Evolutionary conservation across 257 asterid species (phyloP), one percentile per base, ranked within the genome.

Genomic region (Cynanchum wilfordii): DNA sequence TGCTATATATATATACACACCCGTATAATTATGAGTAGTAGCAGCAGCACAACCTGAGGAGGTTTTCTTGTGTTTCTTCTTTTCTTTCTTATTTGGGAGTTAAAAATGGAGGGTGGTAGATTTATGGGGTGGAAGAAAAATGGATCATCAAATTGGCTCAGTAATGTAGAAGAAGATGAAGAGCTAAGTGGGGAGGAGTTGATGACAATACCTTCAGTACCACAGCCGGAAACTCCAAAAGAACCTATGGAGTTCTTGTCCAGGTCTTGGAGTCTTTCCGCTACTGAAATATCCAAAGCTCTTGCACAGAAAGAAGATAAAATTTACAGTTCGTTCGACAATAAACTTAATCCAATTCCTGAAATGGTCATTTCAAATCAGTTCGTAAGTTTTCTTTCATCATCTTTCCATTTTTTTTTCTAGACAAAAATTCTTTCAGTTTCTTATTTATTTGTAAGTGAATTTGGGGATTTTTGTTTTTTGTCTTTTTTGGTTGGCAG

Each of bases 161-260:
- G 75, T 60, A 84, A 77, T 73, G 75, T 68, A 19, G 86, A 82
- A 10, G 97, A 77, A 33, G 83, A 78, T 45, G 76, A 77, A 30
- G 87, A 85, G 58, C 29, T 57, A 56, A 76, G 73, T 45, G 78
- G 66, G 64, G 81, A 73, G 42, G 17, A 33, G 38, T 33, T 33
- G 3, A 5, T 74, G 10, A 30, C 36, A 12, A 51, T 91, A 13
- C 85, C 93, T 5, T 84, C 83, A 36, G 80, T 91, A 10, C 90
- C 90, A 77, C 93, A 89, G 71, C 98, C 96, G 60, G 86, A 90
- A 49, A 92, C 96, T 11, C 98, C 98, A 0, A 77, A 75, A 24
- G 96, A 92, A 83, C 94, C 98, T 0, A 84, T 92, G 89, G 98
- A 88, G 65, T 92, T 92, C 84, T 69, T 92, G 79, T 87, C 98